Evolutionary conservation across 179 eudicot species (phyloP).

Genomic region (Beta corolliflora): DNA sequence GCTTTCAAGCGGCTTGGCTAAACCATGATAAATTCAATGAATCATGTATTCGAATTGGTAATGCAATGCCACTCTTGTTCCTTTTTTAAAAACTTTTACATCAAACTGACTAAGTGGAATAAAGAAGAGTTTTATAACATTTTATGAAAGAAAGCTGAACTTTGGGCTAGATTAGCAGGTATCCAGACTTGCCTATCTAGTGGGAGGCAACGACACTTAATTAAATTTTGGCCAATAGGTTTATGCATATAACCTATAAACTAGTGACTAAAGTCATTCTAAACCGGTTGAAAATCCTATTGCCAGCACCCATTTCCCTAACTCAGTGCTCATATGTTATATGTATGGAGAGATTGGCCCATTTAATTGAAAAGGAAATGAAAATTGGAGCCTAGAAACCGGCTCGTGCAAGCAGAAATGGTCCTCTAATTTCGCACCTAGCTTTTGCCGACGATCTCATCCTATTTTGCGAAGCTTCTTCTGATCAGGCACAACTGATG

Average conservation of each 20-base stretch:
- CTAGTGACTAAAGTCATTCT: neutral
- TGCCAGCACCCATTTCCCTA: neutral
- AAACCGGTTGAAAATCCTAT: neutral
- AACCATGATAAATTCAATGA: neutral
- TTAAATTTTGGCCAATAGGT: neutral
- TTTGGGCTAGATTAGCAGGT: neutral
- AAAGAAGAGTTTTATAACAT: neutral
- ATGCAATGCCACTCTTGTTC: no score
- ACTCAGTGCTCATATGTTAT: neutral
- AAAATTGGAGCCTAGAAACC: neutral
- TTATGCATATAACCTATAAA: neutral
- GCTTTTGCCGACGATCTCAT: slow-evolving; percentile 12
- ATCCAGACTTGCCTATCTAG: neutral
- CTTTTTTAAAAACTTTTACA: neutral
- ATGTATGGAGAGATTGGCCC: neutral
- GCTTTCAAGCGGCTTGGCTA: slow-evolving; percentile 1
- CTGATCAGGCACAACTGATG: neutral
- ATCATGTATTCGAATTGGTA: neutral
- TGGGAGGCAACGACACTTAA: accelerated
- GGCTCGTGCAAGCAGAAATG: neutral
- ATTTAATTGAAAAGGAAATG: neutral
- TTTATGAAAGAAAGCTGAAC: neutral
- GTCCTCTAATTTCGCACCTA: neutral
- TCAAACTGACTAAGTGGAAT: neutral
- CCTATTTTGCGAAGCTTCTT: neutral